These are phyloP conservation scores for Neurospora sp. DNA, from an alignment of 495 filamentous ascomycete genomes.

Conservation along the genomic window DNA sequence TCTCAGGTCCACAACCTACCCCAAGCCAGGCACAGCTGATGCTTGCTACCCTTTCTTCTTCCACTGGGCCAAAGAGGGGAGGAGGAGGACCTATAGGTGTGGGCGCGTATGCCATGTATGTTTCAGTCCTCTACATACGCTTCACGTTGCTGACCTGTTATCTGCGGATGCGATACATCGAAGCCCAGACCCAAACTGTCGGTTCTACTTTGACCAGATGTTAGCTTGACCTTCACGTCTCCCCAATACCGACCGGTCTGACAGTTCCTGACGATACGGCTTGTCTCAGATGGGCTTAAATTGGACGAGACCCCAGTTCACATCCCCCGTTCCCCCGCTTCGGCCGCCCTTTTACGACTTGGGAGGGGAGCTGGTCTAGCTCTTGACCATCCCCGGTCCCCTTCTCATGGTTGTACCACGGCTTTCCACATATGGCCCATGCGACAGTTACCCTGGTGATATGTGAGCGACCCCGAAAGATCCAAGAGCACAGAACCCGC, in stretches of 20 bases:
- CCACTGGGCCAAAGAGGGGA: background rate
- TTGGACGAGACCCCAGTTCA: background rate
- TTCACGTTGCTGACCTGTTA: background rate
- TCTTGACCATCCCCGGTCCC: background rate
- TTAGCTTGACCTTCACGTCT: background rate
- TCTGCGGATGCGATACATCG: background rate
- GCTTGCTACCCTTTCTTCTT: background rate
- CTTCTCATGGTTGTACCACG: background rate
- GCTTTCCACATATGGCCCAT: background rate
- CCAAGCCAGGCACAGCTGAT: background rate
- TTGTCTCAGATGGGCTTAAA: background rate
- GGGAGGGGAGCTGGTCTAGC: background rate
- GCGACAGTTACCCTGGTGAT: background rate
- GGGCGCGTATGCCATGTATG: background rate
- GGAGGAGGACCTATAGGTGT: background rate
- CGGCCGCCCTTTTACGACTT: background rate
- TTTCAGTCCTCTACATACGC: background rate
- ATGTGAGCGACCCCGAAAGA: background rate
- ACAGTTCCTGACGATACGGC: background rate
- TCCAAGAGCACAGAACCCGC: background rate
- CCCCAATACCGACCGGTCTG: background rate
- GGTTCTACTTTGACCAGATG: background rate
- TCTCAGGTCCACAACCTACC: background rate
- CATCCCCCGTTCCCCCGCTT: background rate
- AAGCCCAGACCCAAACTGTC: background rate